A percentile compares a stretch with the other conserved stretches of the same genome.
These are phyloP conservation scores for Gautieria morchelliformis DNA, from an alignment of 768 basidiomycete species.

Conservation along the genomic window DNA sequence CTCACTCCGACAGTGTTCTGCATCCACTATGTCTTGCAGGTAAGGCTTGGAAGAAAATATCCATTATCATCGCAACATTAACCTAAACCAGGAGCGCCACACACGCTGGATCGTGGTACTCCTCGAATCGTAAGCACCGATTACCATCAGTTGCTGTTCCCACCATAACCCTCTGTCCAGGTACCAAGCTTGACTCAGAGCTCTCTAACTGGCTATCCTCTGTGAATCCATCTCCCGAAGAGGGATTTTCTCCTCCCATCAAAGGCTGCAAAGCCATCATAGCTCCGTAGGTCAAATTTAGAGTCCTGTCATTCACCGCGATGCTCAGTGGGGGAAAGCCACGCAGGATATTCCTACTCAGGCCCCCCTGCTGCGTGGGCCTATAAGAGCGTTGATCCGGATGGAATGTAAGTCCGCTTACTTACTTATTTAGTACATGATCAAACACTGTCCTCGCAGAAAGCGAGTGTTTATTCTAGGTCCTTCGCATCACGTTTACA, in stretches of 20 bases:
- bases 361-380: conserved; percentile 95
- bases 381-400: conserved; percentile 78
- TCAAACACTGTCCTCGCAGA: conserved; percentile 29
- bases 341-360: conserved; percentile 94
- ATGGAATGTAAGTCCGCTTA: conserved; percentile 56
- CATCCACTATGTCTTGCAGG: not conserved
- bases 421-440: not conserved
- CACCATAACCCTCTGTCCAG: conserved; percentile 26
- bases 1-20: not conserved
- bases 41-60: not conserved
- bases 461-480: conserved; percentile 92
- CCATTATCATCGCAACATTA: not conserved
- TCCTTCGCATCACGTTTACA: conserved; percentile 87
- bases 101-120: conserved; percentile 92
- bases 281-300: conserved; percentile 62
- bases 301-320: not conserved
- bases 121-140: conserved; percentile 41
- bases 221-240: conserved; percentile 29
- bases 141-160: conserved; percentile 8
- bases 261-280: conserved; percentile 78
- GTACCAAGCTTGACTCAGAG: conserved; percentile 45
- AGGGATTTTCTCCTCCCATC: conserved; percentile 51
- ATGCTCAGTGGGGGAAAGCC: conserved; percentile 37
- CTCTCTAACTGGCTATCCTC: conserved; percentile 53
- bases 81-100: conserved; percentile 46